A percentile compares a stretch with the other conserved stretches of the same genome.
Evolutionary conservation across 2,329 filamentous ascomycete species (phyloP).

Genomic region (Aspergillus ochraceus): DNA sequence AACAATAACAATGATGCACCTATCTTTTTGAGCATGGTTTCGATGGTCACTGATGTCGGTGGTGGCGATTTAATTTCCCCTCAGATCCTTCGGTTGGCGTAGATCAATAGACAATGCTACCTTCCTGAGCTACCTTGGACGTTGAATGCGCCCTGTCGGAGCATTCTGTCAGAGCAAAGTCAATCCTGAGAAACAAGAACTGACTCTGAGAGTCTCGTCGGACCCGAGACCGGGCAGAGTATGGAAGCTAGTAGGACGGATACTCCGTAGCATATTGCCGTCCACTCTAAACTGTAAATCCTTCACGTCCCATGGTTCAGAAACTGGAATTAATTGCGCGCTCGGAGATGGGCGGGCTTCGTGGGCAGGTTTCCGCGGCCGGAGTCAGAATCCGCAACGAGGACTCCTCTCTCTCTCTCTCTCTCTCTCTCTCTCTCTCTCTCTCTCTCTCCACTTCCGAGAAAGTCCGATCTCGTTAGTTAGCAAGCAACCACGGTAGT

Average conservation of each 20-base stretch:
- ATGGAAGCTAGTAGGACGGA: neutral
- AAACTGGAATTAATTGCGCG: neutral
- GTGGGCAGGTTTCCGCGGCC: neutral
- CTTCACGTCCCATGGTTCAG: constrained; percentile 2
- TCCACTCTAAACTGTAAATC: constrained; percentile 15
- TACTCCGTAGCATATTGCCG: constrained; percentile 1
- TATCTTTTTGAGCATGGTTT: neutral
- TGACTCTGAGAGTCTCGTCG: neutral
- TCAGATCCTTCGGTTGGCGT: neutral
- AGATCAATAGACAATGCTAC: neutral
- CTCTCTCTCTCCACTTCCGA: constrained; percentile 5
- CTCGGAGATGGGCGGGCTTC: neutral
- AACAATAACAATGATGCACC: neutral
- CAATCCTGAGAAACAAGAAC: neutral
- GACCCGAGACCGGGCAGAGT: constrained; percentile 2
- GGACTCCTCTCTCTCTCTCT: neutral
- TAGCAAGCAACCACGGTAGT: neutral
- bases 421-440: neutral
- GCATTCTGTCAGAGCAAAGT: neutral
- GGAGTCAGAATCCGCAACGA: neutral
- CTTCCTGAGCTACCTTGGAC: neutral
- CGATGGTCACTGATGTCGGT: neutral
- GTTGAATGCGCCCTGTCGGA: neutral
- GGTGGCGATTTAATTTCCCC: neutral
- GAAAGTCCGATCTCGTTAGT: constrained; percentile 4